phyloP scores from a whole-genome alignment of 2,329 filamentous ascomycete genomes.

The Fusarium newnesense region DNA sequence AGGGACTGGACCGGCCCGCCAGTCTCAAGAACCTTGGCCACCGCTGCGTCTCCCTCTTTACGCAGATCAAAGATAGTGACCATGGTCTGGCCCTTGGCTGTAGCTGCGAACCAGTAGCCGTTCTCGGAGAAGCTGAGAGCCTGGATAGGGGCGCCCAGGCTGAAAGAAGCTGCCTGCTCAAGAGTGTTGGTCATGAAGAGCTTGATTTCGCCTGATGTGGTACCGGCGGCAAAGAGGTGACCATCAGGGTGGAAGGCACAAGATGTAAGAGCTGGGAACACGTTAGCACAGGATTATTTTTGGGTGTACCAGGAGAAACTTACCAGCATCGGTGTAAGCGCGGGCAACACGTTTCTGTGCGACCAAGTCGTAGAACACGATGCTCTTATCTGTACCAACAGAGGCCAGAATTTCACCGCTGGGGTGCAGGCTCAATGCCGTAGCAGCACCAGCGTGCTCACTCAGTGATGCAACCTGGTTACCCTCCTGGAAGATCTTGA shows the following conservation, averaged over 20 bases:
- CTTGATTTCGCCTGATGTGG: constrained; percentile 82
- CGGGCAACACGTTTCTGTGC: constrained; percentile 77
- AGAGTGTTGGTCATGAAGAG: constrained; percentile 89
- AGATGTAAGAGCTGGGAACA: constrained; percentile 71
- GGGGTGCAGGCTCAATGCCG: constrained; percentile 82
- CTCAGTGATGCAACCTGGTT: constrained; percentile 74
- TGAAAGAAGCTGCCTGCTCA: constrained; percentile 79
- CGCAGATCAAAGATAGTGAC: constrained; percentile 93
- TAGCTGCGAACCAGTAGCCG: constrained; percentile 92
- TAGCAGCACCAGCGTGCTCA: constrained; percentile 86
- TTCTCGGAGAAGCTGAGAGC: constrained; percentile 93
- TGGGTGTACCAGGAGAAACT: constrained; percentile 49
- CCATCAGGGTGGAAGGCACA: constrained; percentile 95
- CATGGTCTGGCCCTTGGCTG: constrained; percentile 78
- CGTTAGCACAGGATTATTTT: constrained; percentile 4
- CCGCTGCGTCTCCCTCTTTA: constrained; percentile 84
- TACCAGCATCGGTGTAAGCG: constrained; percentile 83
- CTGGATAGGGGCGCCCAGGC: constrained; percentile 74
- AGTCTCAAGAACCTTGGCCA: constrained; percentile 86
- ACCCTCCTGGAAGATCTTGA: constrained; percentile 83
- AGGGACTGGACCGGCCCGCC: constrained; percentile 81
- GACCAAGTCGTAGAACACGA: constrained; percentile 85
- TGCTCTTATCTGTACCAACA: constrained; percentile 90
- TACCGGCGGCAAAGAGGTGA: constrained; percentile 89
- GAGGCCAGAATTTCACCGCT: constrained; percentile 86